Base-by-base conservation (phyloP, 805 yeast genomes). In the Cyberlindnera japonica region DNA sequence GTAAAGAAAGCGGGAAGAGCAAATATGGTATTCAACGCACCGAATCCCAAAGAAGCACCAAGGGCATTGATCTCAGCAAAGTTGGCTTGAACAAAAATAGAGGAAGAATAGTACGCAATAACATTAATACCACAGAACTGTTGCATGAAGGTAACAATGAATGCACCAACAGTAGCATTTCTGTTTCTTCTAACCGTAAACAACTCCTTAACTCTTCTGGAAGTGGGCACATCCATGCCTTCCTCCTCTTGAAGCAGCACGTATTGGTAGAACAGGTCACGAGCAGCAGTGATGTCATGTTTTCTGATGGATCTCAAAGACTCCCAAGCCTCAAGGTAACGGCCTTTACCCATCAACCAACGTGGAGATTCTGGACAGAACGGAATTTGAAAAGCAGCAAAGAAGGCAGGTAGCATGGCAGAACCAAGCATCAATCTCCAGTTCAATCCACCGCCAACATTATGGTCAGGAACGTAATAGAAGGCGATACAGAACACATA, bases 71-170 rank as follows among this genome's bases (percentile, higher is more conserved):
- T 68, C 45, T 74, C 77, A 29, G 74, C 62, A 62, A 82, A 80
- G 31, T 83, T 83, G 17, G 89, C 77, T 42, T 79, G 72, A 17
- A 72, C 61, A 64, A 87, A 87, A 43, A 87, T 86, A 9, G 83
- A 71, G 0, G 93, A 81, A 1, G 91, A 83, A 62, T 84, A 87
- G 64, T 85, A 83, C 15, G 95, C 91, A 63, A 87, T 85, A 38
- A 86, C 91, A 56, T 87, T 87, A 60, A 87, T 77, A 52, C 95
- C 95, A 64, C 95, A 87, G 66, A 86, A 83, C 61, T 87, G 95
- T 67, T 87, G 95, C 87, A 83, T 82, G 57, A 86, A 83, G 79
- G 88, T 87, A 44, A 81, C 87, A 48, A 86, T 72, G 75, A 83
- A 82, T 4, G 95, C 78, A 40, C 86, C 95, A 41, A 82, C 51